Evolutionary conservation across 2,329 filamentous ascomycete species (phyloP).

Genomic region (Trichoderma sp.): DNA sequence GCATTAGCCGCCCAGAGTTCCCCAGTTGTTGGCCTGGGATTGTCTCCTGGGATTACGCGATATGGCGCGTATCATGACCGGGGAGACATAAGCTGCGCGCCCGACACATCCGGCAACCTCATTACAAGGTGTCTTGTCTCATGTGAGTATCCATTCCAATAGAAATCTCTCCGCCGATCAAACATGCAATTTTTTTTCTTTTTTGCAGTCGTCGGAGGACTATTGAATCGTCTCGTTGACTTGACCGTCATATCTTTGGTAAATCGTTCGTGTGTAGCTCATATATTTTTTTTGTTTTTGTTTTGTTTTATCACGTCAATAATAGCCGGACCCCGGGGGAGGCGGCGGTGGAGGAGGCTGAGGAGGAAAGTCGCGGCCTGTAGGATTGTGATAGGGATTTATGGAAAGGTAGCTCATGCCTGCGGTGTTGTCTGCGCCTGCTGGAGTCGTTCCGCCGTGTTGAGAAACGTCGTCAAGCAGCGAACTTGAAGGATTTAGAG

Average conservation of each 20-base stretch:
- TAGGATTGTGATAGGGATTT: conserved; percentile 23
- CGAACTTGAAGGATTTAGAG: conserved; percentile 7
- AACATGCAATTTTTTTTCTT: not conserved
- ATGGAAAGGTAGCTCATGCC: conserved; percentile 22
- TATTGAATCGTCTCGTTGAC: not conserved
- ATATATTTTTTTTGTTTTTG: not conserved
- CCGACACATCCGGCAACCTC: not conserved
- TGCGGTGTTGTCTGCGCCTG: conserved; percentile 10
- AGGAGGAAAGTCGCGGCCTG: conserved; percentile 13
- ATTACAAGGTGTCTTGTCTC: not conserved
- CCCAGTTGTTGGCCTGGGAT: not conserved
- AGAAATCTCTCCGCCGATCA: not conserved
- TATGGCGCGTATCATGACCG: not conserved
- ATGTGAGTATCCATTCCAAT: not conserved
- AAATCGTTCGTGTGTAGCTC: conserved; percentile 6
- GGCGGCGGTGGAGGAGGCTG: not conserved
- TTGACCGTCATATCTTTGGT: not conserved
- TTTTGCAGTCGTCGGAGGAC: not conserved
- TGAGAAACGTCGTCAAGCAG: conserved; percentile 20
- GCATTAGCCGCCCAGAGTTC: not conserved
- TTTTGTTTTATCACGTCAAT: conserved; percentile 2
- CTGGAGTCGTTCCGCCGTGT: conserved; percentile 17
- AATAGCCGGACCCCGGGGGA: conserved; percentile 2
- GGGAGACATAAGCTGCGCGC: not conserved
- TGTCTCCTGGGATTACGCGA: not conserved